A percentile compares a stretch with the other conserved stretches of the same genome.
phyloP scores from a whole-genome alignment of 495 filamentous ascomycete species.

The Chaetomium fimeti region DNA sequence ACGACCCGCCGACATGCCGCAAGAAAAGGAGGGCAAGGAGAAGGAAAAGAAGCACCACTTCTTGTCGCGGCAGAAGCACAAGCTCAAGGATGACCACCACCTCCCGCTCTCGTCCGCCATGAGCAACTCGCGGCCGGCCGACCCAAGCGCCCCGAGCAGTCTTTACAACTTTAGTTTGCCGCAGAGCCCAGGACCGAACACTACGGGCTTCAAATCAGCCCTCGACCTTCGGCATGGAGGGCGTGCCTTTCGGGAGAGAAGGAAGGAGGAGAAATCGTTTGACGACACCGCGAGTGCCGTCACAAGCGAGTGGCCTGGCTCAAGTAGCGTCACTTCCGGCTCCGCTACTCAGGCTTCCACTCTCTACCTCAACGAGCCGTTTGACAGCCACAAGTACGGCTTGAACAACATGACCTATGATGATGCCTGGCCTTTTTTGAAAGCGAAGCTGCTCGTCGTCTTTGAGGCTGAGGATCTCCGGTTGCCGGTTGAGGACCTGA shows the following conservation, averaged over 20 bases:
- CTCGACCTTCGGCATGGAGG: slow-evolving; percentile 84
- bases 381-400: slow-evolving; percentile 59
- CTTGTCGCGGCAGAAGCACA: slow-evolving; percentile 86
- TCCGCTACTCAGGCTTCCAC: slow-evolving; percentile 33
- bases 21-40: slow-evolving; percentile 45
- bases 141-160: slow-evolving; percentile 79
- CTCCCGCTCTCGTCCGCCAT: slow-evolving; percentile 82
- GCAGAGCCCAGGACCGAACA: slow-evolving; percentile 69
- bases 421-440: slow-evolving; percentile 94
- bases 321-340: slow-evolving; percentile 49
- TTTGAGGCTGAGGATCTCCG: slow-evolving; percentile 92
- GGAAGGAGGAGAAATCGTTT: slow-evolving; percentile 70
- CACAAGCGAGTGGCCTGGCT: slow-evolving; percentile 53
- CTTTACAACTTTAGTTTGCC: slow-evolving; percentile 70
- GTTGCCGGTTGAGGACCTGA: slow-evolving; percentile 90
- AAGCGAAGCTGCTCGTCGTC: slow-evolving; percentile 80
- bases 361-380: slow-evolving; percentile 47
- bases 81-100: slow-evolving; percentile 78
- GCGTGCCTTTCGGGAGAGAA: slow-evolving; percentile 81
- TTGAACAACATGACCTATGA: slow-evolving; percentile 81
- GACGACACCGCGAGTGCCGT: slow-evolving; percentile 40
- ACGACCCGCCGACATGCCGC: slow-evolving; percentile 45
- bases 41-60: slow-evolving; percentile 81
- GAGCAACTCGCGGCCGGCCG: slow-evolving; percentile 82
- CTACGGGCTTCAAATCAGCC: slow-evolving; percentile 72